Conservation (phyloP, 768 basidiomycete genomes). For the Gymnopilus junonius region DNA sequence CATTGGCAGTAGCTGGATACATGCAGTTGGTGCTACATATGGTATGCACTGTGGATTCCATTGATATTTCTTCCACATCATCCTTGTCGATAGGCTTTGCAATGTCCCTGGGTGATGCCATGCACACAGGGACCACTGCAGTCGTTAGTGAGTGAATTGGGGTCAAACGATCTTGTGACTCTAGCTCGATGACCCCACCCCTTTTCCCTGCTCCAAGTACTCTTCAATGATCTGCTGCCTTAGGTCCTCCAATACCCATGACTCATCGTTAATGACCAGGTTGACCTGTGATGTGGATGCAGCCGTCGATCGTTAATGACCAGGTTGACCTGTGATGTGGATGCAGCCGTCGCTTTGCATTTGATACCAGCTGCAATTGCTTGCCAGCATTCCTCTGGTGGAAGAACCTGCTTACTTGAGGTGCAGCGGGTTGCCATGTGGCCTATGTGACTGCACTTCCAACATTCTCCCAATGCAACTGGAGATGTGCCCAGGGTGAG, state of each 20-base stretch:
- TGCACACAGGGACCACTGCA: slow-evolving; percentile 9
- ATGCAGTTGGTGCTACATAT: slow-evolving; percentile 1
- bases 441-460: slow-evolving; percentile 19
- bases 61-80: background rate
- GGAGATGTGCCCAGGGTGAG: slow-evolving; percentile 24
- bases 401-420: slow-evolving; percentile 5
- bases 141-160: background rate
- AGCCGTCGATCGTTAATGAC: background rate
- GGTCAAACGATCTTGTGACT: slow-evolving; percentile 12
- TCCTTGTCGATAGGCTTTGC: background rate
- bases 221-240: background rate
- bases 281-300: background rate
- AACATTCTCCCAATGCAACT: slow-evolving; percentile 22
- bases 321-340: background rate
- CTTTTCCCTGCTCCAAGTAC: slow-evolving; percentile 21
- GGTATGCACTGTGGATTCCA: background rate
- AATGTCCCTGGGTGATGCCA: background rate
- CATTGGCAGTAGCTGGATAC: background rate
- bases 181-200: slow-evolving; percentile 25
- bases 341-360: background rate
- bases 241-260: background rate
- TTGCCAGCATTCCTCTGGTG: slow-evolving; percentile 18
- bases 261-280: background rate
- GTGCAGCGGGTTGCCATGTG: slow-evolving; percentile 11
- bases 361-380: slow-evolving; percentile 11